These are phyloP conservation scores for Suillus placidus DNA, from an alignment of 768 basidiomycete species.

Conservation along the genomic window DNA sequence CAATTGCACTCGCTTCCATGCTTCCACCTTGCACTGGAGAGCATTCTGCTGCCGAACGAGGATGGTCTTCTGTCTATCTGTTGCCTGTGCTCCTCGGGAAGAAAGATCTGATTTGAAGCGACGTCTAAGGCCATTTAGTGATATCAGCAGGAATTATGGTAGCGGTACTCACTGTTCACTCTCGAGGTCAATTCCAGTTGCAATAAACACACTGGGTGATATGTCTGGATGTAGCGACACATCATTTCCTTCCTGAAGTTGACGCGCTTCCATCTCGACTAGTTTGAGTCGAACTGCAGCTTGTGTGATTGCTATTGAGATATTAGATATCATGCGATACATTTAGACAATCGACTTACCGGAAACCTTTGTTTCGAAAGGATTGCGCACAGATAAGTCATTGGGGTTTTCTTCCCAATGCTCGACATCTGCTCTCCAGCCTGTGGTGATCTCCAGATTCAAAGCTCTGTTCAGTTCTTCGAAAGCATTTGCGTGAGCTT, in stretches of 20 bases:
- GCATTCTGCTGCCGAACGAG: slow-evolving; percentile 25
- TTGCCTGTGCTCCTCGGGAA: slow-evolving; percentile 23
- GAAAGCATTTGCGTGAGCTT: neutral
- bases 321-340: neutral
- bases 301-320: neutral
- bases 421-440: neutral
- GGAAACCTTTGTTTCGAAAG: neutral
- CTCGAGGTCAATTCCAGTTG: neutral
- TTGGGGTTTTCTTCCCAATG: neutral
- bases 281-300: neutral
- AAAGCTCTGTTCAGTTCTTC: neutral
- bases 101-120: neutral
- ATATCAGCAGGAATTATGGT: neutral
- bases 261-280: neutral
- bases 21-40: slow-evolving; percentile 27
- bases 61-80: slow-evolving; percentile 29
- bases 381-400: neutral
- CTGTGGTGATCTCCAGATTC: neutral
- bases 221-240: neutral
- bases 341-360: too few species aligned
- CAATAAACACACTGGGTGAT: neutral
- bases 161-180: neutral
- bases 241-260: neutral
- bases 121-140: neutral
- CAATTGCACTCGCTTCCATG: slow-evolving; percentile 29